Base-by-base conservation (phyloP, 345 rosid species). In the Cardamine resedifolia region DNA sequence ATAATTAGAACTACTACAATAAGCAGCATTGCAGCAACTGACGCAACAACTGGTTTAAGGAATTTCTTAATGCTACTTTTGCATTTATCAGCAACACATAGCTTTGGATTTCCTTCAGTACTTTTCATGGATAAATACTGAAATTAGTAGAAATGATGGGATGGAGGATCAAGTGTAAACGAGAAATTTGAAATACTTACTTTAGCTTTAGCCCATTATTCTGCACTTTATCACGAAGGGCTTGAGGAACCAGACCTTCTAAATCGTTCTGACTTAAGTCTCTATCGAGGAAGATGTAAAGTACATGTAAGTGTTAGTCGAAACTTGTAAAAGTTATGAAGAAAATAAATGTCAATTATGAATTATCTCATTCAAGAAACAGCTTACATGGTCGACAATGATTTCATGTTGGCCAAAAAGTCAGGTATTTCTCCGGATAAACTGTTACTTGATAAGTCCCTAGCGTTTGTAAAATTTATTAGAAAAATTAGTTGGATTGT, bases 261-360 rank as follows among this genome's bases (percentile, higher is more conserved):
- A 81, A 71, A 5, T 64, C 51, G 66, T 85, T 83, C 49, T 69
- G 43, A 43, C 58, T 7, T 66, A 82, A 71, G 56, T 84, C 51
- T 58, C 87, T 84, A 53, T 39, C 39, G 15, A 26, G 3, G 15
- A 6, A 52, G 4, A 45, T 18, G 19, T 9, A 24, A 23, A 12
- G 4, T 24, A 23, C 15, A 50, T 49, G n/a, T 47, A 47, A 28
- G 28, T 26, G 33, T 2, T 9, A 10, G 39, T 2, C 39, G 5
- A 36, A 33, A 30, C 8, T 30, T 30, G 11, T 36, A 36, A 36
- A 11, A 36, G 11, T 7, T 34, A 20, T 8, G 27, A 23, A 10
- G 4, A 2, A 51, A 24, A 5, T 1, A 24, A 5, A 6, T 24
- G 31, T 23, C 6, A 16, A 5, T 18, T 2, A n/a, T n/a, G n/a